Conservation (phyloP, 2,329 filamentous ascomycete species). For the Colletotrichum scovillei region DNA sequence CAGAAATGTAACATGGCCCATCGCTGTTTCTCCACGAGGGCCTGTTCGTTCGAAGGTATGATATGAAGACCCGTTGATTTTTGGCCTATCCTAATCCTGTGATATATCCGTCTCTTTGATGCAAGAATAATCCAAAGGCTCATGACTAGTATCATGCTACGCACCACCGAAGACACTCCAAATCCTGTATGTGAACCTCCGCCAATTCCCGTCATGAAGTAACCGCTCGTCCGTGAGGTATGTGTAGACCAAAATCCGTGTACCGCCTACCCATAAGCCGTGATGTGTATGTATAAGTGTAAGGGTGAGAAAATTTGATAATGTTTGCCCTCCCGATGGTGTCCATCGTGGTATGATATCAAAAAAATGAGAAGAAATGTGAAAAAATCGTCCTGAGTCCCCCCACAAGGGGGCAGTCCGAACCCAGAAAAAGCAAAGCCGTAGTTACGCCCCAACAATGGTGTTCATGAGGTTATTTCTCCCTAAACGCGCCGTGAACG, state of each 20-base stretch:
- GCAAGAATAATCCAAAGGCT: not conserved
- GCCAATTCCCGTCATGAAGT: not conserved
- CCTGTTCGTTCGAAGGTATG: not conserved
- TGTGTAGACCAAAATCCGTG: not conserved
- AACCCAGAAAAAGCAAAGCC: not conserved
- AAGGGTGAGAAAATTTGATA: not conserved
- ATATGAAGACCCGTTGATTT: not conserved
- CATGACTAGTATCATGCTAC: not conserved
- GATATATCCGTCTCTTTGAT: not conserved
- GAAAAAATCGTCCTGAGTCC: conserved; percentile 24
- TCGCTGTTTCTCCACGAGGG: not conserved
- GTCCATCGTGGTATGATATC: conserved; percentile 5
- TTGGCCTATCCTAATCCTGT: not conserved
- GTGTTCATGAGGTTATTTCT: not conserved
- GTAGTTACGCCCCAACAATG: conserved; percentile 6
- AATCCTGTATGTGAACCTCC: not conserved
- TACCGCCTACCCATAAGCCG: not conserved
- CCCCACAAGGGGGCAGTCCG: conserved; percentile 16
- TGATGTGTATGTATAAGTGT: not conserved
- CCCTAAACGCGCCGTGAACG: not conserved
- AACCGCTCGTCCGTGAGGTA: not conserved
- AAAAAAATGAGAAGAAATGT: not conserved
- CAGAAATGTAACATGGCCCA: not conserved
- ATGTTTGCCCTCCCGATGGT: not conserved
- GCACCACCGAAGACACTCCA: not conserved